phyloP scores from a whole-genome alignment of 2,329 filamentous ascomycete species.

The Phoma herbarum region DNA sequence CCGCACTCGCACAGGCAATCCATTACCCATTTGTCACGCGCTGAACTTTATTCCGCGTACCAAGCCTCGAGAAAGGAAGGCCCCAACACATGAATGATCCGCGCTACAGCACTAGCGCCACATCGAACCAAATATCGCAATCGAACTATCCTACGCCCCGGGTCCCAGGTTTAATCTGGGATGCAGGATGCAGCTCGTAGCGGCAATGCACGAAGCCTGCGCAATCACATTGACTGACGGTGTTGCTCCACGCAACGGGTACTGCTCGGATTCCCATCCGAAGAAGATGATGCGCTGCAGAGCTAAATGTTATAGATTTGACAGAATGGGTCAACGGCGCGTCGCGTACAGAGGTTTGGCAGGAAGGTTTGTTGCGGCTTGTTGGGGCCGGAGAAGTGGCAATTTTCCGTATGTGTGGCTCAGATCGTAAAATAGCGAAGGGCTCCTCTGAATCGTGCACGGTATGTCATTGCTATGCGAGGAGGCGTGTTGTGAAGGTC shows the following conservation, averaged over 20 bases:
- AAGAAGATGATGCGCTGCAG: neutral
- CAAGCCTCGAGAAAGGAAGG: conserved; percentile 13
- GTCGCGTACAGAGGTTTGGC: conserved; percentile 3
- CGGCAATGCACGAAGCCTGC: conserved; percentile 11
- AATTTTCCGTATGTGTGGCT: conserved; percentile 6
- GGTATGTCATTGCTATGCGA: neutral
- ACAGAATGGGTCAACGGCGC: neutral
- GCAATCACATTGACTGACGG: conserved; percentile 13
- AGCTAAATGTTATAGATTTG: conserved; percentile 9
- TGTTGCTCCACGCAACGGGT: neutral
- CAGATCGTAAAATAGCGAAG: neutral
- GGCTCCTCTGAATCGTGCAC: neutral
- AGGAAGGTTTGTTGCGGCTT: neutral
- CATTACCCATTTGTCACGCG: conserved; percentile 18
- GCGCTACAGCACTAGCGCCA: conserved; percentile 18
- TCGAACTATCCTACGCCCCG: conserved; percentile 14
- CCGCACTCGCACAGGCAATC: conserved; percentile 2
- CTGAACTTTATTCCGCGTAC: conserved; percentile 13
- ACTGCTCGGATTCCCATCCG: conserved; percentile 4
- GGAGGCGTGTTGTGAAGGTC: neutral
- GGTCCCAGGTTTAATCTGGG: neutral
- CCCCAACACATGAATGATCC: neutral
- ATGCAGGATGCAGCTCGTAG: conserved; percentile 8
- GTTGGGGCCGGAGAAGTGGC: neutral
- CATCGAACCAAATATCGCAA: conserved; percentile 14